Evolutionary conservation across 805 yeast genomes (phyloP).

Genomic region (Lipomyces kockii): DNA sequence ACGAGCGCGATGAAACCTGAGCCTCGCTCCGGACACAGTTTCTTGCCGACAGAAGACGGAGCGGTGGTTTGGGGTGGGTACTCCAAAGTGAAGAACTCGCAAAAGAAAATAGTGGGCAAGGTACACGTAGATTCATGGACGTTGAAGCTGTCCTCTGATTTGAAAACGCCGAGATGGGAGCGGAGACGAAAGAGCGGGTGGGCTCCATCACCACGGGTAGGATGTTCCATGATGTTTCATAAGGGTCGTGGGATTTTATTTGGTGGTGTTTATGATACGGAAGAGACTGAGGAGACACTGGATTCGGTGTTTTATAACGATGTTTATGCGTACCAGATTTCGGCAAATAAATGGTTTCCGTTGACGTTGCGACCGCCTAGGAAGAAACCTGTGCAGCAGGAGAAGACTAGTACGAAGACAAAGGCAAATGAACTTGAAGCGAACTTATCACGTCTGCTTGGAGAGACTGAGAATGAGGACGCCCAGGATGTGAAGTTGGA

Average conservation of each 20-base stretch:
- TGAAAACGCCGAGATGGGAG: conserved; percentile 81
- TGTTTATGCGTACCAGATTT: conserved; percentile 79
- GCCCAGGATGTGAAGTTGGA: conserved; percentile 34
- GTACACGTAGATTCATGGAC: conserved; percentile 85
- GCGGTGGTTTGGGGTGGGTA: conserved; percentile 92
- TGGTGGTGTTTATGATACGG: conserved; percentile 95
- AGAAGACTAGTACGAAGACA: conserved; percentile 56
- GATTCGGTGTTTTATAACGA: conserved; percentile 84
- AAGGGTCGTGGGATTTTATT: conserved; percentile 90
- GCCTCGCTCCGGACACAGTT: conserved; percentile 90
- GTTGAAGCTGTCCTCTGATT: conserved; percentile 82
- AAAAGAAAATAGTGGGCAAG: conserved; percentile 89
- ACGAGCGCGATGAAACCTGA: conserved; percentile 81
- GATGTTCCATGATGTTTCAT: conserved; percentile 86
- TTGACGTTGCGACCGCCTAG: conserved; percentile 65
- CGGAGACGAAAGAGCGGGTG: conserved; percentile 86
- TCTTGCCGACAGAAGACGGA: conserved; percentile 78
- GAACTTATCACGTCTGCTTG: conserved; percentile 58
- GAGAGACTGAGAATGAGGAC: conserved; percentile 36
- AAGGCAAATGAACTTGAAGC: conserved; percentile 75
- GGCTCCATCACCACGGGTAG: conserved; percentile 92
- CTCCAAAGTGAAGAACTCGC: conserved; percentile 82
- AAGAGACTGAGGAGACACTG: conserved; percentile 91
- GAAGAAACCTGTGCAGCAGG: conserved; percentile 51
- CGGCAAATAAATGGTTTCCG: conserved; percentile 86